These are phyloP conservation scores for Stylosanthes scabra DNA, from an alignment of 331 rosid genomes.

Conservation along the genomic window DNA sequence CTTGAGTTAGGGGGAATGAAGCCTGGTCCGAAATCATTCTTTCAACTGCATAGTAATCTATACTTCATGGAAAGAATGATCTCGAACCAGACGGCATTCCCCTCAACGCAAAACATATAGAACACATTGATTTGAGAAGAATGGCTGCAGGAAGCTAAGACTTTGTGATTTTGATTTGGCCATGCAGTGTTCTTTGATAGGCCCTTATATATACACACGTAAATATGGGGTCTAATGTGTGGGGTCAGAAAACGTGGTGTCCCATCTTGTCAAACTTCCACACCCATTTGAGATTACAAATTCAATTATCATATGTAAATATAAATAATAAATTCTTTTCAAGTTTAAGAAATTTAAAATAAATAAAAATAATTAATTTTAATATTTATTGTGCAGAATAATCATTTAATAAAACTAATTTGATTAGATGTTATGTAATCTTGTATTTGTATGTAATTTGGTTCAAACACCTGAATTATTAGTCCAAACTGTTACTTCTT, in stretches of 20 bases:
- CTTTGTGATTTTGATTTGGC: slow-evolving; percentile 60
- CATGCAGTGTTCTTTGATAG: slow-evolving; percentile 77
- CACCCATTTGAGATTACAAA: not conserved
- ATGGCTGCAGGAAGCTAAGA: slow-evolving; percentile 19
- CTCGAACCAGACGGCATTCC: slow-evolving; percentile 98
- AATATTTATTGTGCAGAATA: no score
- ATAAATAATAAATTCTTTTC: no score
- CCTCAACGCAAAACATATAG: slow-evolving; percentile 61
- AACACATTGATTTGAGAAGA: slow-evolving; percentile 40
- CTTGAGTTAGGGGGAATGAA: slow-evolving; percentile 94
- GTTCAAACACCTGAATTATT: slow-evolving; percentile 5
- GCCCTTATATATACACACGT: slow-evolving; percentile 79
- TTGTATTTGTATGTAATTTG: not conserved
- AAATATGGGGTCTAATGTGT: slow-evolving; percentile 45
- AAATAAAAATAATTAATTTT: no score
- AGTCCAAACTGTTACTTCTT: slow-evolving; percentile 4
- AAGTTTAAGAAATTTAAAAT: no score
- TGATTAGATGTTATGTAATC: no score
- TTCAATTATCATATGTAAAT: not conserved
- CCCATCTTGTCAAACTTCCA: slow-evolving; percentile 57
- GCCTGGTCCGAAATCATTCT: slow-evolving; percentile 99
- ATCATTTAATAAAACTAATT: no score
- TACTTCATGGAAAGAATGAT: slow-evolving; percentile 49
- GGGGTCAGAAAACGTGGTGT: slow-evolving; percentile 49
- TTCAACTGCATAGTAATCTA: not conserved